phyloP scores from a whole-genome alignment of 805 yeast genomes.

The Peterozyma xylosa region DNA sequence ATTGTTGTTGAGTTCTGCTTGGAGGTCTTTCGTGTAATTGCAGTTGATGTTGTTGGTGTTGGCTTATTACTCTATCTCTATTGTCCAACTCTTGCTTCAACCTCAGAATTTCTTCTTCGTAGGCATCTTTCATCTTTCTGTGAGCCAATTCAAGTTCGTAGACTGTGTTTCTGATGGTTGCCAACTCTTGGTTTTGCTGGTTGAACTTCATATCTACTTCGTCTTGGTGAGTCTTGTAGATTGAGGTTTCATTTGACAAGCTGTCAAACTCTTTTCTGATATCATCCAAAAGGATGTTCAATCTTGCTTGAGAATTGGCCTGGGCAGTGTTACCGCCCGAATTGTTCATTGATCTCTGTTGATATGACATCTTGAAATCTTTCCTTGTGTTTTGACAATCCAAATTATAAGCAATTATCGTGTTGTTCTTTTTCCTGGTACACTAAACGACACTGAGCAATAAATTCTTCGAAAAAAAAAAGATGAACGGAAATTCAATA shows the following conservation, averaged over 20 bases:
- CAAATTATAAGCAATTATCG: too few relatives aligned
- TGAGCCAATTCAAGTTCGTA: constrained; percentile 92
- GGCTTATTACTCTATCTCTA: constrained; percentile 55
- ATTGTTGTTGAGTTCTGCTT: constrained; percentile 22
- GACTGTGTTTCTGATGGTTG: constrained; percentile 88
- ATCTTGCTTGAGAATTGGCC: constrained; percentile 19
- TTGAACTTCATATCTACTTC: constrained; percentile 84
- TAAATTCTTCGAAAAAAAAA: too few relatives aligned
- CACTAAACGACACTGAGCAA: too few relatives aligned
- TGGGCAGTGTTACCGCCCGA: constrained; percentile 2
- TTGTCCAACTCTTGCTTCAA: constrained; percentile 81
- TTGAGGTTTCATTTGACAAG: constrained; percentile 78
- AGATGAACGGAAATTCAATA: too few relatives aligned
- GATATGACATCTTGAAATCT: constrained; percentile 4
- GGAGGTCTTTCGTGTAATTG: constrained; percentile 20
- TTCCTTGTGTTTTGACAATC: too few relatives aligned
- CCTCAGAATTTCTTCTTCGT: constrained; percentile 85
- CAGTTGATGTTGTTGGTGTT: constrained; percentile 29
- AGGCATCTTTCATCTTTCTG: constrained; percentile 89
- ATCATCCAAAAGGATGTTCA: constrained; percentile 83
- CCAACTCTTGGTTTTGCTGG: constrained; percentile 90
- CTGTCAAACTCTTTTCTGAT: constrained; percentile 86
- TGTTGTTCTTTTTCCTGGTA: too few relatives aligned
- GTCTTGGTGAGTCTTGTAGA: constrained; percentile 83
- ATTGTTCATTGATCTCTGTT: constrained; percentile 8